A percentile compares a stretch with the other conserved stretches of the same genome.
These are phyloP conservation scores for Aspergillus cejpii DNA, from an alignment of 2,329 filamentous ascomycete species.

Conservation along the genomic window DNA sequence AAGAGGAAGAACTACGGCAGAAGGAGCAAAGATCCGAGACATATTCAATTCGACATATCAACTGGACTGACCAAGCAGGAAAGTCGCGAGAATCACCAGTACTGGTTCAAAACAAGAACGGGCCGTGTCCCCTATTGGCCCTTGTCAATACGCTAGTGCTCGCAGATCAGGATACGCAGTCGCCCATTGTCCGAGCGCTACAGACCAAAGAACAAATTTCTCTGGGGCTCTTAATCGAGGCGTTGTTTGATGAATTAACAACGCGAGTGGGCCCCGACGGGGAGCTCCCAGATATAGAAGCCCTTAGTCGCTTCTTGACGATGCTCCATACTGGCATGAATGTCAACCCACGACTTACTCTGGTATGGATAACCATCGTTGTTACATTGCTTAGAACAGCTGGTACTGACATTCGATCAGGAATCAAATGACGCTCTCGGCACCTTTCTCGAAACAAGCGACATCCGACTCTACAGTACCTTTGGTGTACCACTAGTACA, in stretches of 20 bases:
- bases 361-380: conserved; percentile 34
- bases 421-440: conserved; percentile 47
- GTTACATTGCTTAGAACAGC: background rate
- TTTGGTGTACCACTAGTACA: conserved; percentile 87
- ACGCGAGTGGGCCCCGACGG: conserved; percentile 63
- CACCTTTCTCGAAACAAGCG: conserved; percentile 76
- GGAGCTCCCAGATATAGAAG: conserved; percentile 74
- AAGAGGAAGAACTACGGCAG: conserved; percentile 31
- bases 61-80: conserved; percentile 66
- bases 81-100: conserved; percentile 74
- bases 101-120: conserved; percentile 86
- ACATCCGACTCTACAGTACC: conserved; percentile 85
- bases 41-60: conserved; percentile 87
- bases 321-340: conserved; percentile 96
- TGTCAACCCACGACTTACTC: conserved; percentile 83
- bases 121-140: conserved; percentile 86
- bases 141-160: conserved; percentile 87
- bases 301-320: conserved; percentile 80
- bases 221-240: conserved; percentile 75
- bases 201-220: conserved; percentile 80
- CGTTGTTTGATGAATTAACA: conserved; percentile 88
- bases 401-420: conserved; percentile 38
- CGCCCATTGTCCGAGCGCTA: conserved; percentile 70
- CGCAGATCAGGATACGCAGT: conserved; percentile 59
- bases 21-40: conserved; percentile 59